phyloP scores from a whole-genome alignment of 306 rosid species.

The Elaeagnus macrophylla region DNA sequence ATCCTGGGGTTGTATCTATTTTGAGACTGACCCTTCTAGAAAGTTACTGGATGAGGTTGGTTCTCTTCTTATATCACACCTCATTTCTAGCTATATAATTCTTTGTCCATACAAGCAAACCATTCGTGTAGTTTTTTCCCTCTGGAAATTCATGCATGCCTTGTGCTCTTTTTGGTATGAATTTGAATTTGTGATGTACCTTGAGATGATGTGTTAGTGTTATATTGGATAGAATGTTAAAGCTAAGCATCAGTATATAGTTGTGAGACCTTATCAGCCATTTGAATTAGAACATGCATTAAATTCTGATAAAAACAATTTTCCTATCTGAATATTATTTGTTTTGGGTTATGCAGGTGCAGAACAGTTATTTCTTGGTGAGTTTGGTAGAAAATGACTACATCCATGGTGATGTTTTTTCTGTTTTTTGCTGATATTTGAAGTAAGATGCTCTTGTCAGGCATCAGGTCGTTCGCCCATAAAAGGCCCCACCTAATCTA shows the following conservation, averaged over 20 bases:
- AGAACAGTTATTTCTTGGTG: slow-evolving; percentile 66
- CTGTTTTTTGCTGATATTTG: slow-evolving; percentile 52
- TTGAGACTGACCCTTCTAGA: slow-evolving; percentile 65
- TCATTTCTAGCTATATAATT: not conserved
- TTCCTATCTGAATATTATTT: not conserved
- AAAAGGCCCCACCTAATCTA: no score
- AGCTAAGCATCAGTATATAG: no score
- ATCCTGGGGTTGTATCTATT: slow-evolving; percentile 77
- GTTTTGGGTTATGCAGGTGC: slow-evolving; percentile 44
- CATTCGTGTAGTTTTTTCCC: no score
- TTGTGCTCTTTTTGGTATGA: no score
- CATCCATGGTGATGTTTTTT: slow-evolving; percentile 54
- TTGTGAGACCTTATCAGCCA: no score
- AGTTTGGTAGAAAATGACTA: slow-evolving; percentile 94
- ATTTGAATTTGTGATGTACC: no score
- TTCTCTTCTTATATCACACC: not conserved
- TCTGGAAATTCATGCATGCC: no score
- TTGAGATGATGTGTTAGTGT: no score
- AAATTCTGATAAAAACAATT: not conserved
- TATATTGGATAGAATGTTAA: no score
- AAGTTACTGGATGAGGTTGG: slow-evolving; percentile 82
- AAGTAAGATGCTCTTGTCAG: slow-evolving; percentile 14
- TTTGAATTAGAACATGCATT: no score
- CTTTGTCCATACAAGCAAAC: not conserved
- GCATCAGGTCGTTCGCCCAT: slow-evolving; percentile 36